Conservation (phyloP, 805 yeast genomes). For the Ascoidea tarda region DNA sequence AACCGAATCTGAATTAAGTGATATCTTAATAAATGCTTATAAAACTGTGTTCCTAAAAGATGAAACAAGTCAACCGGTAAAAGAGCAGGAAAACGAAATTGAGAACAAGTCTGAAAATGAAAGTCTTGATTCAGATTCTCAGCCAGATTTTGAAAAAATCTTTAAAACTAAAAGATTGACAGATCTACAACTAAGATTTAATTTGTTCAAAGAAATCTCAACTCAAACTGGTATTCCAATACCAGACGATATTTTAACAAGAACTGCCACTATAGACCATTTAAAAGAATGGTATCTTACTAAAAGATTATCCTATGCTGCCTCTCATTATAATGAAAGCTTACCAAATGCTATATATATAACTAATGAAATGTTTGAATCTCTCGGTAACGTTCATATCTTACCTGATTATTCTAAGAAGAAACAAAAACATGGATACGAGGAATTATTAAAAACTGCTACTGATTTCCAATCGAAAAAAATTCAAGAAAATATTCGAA, state of each 20-base stretch:
- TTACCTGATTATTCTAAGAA: slow-evolving; percentile 2
- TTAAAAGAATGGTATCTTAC: slow-evolving; percentile 3
- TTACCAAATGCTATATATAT: slow-evolving; percentile 8
- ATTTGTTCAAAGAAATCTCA: slow-evolving; percentile 7
- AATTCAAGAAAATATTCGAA: background rate
- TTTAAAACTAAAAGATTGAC: background rate
- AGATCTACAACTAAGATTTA: slow-evolving; percentile 5
- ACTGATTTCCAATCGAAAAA: background rate
- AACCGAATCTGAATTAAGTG: background rate
- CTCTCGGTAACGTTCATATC: slow-evolving; percentile 9
- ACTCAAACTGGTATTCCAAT: slow-evolving; percentile 5
- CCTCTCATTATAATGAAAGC: slow-evolving; percentile 4
- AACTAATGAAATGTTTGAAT: slow-evolving; percentile 3
- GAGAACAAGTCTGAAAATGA: no score
- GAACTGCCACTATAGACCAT: slow-evolving; percentile 1
- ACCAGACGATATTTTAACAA: slow-evolving; percentile 7
- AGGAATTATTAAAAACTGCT: slow-evolving; percentile 3
- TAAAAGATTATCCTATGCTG: slow-evolving; percentile 1
- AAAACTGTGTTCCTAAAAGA: no score
- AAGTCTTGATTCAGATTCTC: background rate
- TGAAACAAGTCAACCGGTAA: background rate
- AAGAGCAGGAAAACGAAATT: background rate
- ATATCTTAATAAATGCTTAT: background rate
- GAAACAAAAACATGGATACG: slow-evolving; percentile 4
- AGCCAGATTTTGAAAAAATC: no score